Evolutionary conservation across 371 early-diverging fungal species (phyloP).

Genomic region (Rhizomucor pusillus): DNA sequence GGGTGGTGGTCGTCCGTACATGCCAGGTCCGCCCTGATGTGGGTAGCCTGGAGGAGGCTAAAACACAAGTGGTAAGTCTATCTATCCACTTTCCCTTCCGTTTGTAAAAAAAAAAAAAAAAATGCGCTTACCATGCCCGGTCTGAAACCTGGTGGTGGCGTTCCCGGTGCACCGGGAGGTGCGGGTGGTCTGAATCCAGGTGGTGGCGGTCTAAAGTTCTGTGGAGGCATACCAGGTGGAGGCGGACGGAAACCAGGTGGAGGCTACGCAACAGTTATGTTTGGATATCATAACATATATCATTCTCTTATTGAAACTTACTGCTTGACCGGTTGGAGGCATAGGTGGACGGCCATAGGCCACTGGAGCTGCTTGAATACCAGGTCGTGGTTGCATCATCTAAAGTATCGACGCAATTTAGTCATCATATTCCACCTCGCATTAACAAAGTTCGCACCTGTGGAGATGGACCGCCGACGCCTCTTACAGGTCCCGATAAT

Average conservation of each 20-base stretch:
- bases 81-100: neutral
- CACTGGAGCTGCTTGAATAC: slow-evolving; percentile 66
- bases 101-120: neutral
- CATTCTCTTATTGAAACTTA: slow-evolving; percentile 6
- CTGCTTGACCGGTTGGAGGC: slow-evolving; percentile 30
- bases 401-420: slow-evolving; percentile 4
- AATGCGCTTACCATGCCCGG: slow-evolving; percentile 33
- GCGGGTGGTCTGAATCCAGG: slow-evolving; percentile 59
- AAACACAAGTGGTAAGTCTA: neutral
- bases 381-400: slow-evolving; percentile 72
- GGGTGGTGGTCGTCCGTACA: slow-evolving; percentile 12
- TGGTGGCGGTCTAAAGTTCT: slow-evolving; percentile 49
- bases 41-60: slow-evolving; percentile 17
- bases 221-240: slow-evolving; percentile 62
- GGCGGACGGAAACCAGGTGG: slow-evolving; percentile 62
- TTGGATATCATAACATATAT: too few species aligned
- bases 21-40: slow-evolving; percentile 14
- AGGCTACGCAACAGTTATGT: too few species aligned
- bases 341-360: slow-evolving; percentile 73
- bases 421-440: slow-evolving; percentile 3
- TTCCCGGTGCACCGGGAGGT: slow-evolving; percentile 35
- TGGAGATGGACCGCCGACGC: slow-evolving; percentile 90
- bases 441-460: slow-evolving; percentile 37
- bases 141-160: slow-evolving; percentile 41
- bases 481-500: slow-evolving; percentile 86